Conservation (phyloP, 2,329 filamentous ascomycete species). For the Teratosphaeria epicoccoides region DNA sequence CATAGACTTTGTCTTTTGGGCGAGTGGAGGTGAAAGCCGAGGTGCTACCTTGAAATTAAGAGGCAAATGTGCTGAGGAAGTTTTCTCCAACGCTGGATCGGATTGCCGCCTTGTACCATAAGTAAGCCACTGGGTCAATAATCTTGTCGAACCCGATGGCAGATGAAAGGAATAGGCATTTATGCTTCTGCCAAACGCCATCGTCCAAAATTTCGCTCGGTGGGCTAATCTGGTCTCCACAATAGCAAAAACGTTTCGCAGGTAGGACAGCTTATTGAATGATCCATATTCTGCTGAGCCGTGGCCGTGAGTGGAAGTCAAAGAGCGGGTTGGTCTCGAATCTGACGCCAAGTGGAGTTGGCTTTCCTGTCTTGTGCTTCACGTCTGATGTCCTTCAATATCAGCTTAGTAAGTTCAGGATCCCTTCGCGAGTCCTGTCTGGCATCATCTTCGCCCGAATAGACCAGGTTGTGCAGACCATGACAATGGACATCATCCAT, state of each 20-base stretch:
- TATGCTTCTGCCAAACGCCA: background rate
- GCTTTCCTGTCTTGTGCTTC: background rate
- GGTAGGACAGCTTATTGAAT: too few relatives aligned
- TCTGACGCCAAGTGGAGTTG: background rate
- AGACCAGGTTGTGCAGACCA: background rate
- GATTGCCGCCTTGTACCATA: too few relatives aligned
- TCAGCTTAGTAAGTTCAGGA: background rate
- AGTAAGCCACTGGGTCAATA: background rate
- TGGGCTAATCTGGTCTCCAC: background rate
- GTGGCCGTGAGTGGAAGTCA: background rate
- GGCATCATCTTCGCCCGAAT: background rate
- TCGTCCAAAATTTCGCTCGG: background rate
- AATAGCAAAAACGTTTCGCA: too few relatives aligned
- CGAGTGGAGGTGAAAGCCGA: too few relatives aligned
- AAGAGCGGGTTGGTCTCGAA: background rate
- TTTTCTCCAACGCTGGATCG: too few relatives aligned
- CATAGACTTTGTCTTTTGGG: too few relatives aligned
- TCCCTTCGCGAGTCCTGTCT: background rate
- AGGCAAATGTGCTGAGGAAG: too few relatives aligned
- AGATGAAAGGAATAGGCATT: background rate
- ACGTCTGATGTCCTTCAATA: background rate
- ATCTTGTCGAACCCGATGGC: background rate
- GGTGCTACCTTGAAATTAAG: too few relatives aligned
- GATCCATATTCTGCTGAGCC: too few relatives aligned
- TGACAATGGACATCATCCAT: background rate